phyloP scores from a whole-genome alignment of 1,139 yeast genomes.

The Petasospora fabianii region DNA sequence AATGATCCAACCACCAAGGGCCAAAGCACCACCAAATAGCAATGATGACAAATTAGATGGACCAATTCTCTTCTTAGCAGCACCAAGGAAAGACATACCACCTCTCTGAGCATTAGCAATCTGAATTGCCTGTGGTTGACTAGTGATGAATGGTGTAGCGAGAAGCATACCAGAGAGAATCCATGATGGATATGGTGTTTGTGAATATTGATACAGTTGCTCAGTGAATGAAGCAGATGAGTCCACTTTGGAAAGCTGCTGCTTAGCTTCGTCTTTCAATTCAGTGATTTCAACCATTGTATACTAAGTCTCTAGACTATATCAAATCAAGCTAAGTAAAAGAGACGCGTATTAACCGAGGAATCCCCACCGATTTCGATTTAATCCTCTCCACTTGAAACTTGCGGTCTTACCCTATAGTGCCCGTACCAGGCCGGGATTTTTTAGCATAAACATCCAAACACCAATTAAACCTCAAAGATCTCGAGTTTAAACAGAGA shows the following conservation, averaged over 20 bases:
- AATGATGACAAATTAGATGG: conserved; percentile 45
- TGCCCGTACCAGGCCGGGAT: conserved; percentile 1
- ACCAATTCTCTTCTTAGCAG: conserved; percentile 27
- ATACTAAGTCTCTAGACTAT: no score
- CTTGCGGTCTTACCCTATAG: not conserved
- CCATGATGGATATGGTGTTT: conserved; percentile 56
- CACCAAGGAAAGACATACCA: not conserved
- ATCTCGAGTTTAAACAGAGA: not conserved
- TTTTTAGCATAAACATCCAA: not conserved
- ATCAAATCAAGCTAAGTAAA: no score
- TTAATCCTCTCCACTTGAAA: no score
- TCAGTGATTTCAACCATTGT: conserved; percentile 24
- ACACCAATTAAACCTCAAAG: not conserved
- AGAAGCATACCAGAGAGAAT: conserved; percentile 40
- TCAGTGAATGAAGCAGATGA: conserved; percentile 19
- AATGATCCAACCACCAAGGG: conserved; percentile 78
- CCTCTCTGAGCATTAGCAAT: conserved; percentile 8
- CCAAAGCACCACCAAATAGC: conserved; percentile 67
- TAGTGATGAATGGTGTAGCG: conserved; percentile 41
- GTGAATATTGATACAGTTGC: conserved; percentile 33
- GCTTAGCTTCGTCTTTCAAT: conserved; percentile 18
- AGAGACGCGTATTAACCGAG: no score
- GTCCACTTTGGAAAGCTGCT: conserved; percentile 9
- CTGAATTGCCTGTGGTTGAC: conserved; percentile 19
- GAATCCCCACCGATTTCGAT: no score